phyloP scores from a whole-genome alignment of 2,329 filamentous ascomycete genomes.

The Endocalyx cinctus region DNA sequence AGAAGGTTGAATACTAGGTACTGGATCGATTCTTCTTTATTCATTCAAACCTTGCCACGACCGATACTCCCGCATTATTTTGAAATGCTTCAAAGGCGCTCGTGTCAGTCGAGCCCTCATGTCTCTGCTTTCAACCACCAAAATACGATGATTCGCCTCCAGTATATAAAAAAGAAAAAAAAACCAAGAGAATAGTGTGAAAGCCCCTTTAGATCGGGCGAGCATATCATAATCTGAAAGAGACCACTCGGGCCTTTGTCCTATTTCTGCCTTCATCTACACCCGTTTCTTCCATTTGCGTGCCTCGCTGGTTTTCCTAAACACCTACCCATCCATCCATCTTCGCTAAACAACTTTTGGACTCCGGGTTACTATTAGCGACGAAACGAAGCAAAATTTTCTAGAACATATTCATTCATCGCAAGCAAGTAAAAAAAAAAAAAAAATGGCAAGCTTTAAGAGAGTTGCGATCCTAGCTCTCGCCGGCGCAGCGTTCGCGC shows the following conservation, averaged over 20 bases:
- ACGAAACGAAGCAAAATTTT: too few relatives aligned
- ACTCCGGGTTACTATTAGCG: too few relatives aligned
- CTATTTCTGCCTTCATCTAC: constrained; percentile 9
- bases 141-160: too few relatives aligned
- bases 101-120: constrained; percentile 6
- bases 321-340: too few relatives aligned
- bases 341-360: constrained; percentile 3
- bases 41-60: background rate
- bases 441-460: constrained; percentile 20
- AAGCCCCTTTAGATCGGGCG: too few relatives aligned
- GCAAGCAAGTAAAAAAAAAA: too few relatives aligned
- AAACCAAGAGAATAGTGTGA: too few relatives aligned
- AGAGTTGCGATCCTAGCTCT: constrained; percentile 16
- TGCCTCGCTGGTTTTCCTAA: too few relatives aligned
- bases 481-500: constrained; percentile 16
- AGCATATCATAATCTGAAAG: constrained; percentile 15
- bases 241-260: constrained; percentile 14
- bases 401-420: too few relatives aligned
- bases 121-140: constrained; percentile 13
- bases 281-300: constrained; percentile 1
- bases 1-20: too few relatives aligned
- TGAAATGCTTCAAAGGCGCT: constrained; percentile 13
- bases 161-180: too few relatives aligned
- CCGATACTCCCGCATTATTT: constrained; percentile 6
- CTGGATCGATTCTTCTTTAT: too few relatives aligned